Evolutionary conservation across 805 yeast genomes (phyloP).

Genomic region (Wickerhamomyces rabaulensis): DNA sequence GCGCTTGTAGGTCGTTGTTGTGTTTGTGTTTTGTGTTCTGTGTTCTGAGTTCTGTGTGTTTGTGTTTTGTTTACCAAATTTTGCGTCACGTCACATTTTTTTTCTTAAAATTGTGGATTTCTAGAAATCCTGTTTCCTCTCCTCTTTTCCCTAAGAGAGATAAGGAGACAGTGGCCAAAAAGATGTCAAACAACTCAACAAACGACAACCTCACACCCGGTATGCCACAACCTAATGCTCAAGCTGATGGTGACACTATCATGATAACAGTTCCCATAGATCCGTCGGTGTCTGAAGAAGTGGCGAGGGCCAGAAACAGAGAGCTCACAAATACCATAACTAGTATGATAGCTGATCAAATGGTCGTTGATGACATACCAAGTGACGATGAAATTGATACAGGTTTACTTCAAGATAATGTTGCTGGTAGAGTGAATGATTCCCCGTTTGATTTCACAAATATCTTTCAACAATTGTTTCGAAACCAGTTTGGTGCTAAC

Average conservation of each 20-base stretch:
- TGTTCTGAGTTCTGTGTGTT: too few species aligned
- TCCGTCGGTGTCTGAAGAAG: too few species aligned
- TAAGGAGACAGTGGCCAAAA: not conserved
- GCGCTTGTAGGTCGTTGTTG: too few species aligned
- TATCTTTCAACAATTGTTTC: not conserved
- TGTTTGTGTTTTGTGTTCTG: too few species aligned
- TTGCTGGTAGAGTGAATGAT: not conserved
- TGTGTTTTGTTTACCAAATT: too few species aligned
- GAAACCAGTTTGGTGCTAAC: not conserved
- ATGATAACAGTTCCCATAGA: not conserved
- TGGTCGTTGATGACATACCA: not conserved
- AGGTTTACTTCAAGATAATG: not conserved
- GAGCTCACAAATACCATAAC: not conserved
- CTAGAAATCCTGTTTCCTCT: too few species aligned
- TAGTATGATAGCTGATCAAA: not conserved
- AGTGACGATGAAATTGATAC: not conserved
- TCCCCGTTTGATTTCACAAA: not conserved
- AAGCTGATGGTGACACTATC: not conserved
- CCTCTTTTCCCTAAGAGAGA: not conserved
- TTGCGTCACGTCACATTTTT: not conserved
- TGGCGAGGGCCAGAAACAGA: not conserved
- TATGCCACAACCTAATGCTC: not conserved
- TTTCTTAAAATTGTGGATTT: not conserved
- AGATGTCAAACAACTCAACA: not conserved
- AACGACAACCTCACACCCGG: not conserved